These are phyloP conservation scores for Fomitopsis palustris DNA, from an alignment of 1,284 basidiomycete species.

Conservation along the genomic window DNA sequence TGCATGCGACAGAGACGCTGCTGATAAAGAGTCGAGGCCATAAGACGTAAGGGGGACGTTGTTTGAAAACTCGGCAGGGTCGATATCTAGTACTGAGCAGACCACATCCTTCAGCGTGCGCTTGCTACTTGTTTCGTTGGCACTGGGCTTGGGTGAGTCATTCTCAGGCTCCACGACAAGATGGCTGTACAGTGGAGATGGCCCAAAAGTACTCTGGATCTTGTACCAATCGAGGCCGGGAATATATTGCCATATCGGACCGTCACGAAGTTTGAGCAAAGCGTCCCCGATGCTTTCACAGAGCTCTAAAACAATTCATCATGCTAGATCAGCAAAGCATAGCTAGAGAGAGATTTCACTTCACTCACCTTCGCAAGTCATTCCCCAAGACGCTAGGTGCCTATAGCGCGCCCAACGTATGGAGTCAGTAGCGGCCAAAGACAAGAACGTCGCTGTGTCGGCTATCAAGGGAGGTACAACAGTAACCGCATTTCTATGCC, in stretches of 20 bases:
- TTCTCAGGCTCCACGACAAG: constrained; percentile 8
- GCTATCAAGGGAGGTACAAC: constrained; percentile 31
- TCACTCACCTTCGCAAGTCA: constrained; percentile 25
- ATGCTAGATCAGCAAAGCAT: background rate
- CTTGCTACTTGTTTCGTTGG: background rate
- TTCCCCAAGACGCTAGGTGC: constrained; percentile 20
- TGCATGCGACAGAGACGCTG: constrained; percentile 29
- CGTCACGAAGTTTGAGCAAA: constrained; percentile 17
- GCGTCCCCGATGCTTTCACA: constrained; percentile 27
- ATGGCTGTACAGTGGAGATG: constrained; percentile 20
- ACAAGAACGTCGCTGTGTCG: constrained; percentile 19
- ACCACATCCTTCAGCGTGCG: constrained; percentile 12
- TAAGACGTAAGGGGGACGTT: constrained; percentile 38
- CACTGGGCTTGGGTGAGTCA: background rate
- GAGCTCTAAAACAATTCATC: constrained; percentile 20
- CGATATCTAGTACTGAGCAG: constrained; percentile 25
- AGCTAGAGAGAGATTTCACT: background rate
- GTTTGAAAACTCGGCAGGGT: constrained; percentile 28
- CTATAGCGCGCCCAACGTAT: constrained; percentile 6
- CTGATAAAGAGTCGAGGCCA: constrained; percentile 38
- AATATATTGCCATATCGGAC: constrained; percentile 24
- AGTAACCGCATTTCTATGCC: constrained; percentile 30
- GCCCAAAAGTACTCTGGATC: constrained; percentile 18
- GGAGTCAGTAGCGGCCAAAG: background rate
- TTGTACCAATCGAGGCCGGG: constrained; percentile 28